A percentile compares a stretch with the other conserved stretches of the same genome.
Evolutionary conservation across 2,329 filamentous ascomycete species (phyloP).

Genomic region (Cercospora canescens): DNA sequence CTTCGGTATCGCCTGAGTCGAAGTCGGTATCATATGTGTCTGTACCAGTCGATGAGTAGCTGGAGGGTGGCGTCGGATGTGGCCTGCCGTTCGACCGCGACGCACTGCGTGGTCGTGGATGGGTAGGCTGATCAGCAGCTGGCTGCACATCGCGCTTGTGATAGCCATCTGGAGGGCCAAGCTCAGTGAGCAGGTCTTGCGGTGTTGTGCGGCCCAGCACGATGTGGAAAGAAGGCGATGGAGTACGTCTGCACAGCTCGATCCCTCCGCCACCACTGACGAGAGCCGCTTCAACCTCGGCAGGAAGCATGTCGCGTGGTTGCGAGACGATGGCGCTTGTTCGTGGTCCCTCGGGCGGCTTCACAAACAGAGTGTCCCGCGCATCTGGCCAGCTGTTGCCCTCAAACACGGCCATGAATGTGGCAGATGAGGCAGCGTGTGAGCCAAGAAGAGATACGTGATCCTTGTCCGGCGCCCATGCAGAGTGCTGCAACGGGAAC

Average conservation of each 20-base stretch:
- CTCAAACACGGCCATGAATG: slow-evolving; percentile 86
- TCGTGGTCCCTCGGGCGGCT: slow-evolving; percentile 71
- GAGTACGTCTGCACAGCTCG: slow-evolving; percentile 73
- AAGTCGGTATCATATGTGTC: slow-evolving; percentile 48
- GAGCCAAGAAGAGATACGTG: slow-evolving; percentile 85
- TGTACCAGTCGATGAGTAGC: slow-evolving; percentile 42
- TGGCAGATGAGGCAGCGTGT: slow-evolving; percentile 71
- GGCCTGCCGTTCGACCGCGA: slow-evolving; percentile 29
- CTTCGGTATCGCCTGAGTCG: slow-evolving; percentile 51
- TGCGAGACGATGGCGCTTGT: slow-evolving; percentile 68
- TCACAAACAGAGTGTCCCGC: slow-evolving; percentile 73
- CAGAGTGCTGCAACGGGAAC: slow-evolving; percentile 73
- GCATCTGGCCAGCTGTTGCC: slow-evolving; percentile 89
- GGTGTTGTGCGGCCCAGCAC: slow-evolving; percentile 82
- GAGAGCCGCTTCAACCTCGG: slow-evolving; percentile 80
- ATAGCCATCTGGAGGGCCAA: slow-evolving; percentile 91
- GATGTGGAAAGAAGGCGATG: slow-evolving; percentile 67
- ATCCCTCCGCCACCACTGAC: slow-evolving; percentile 77
- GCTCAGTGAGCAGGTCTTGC: slow-evolving; percentile 85
- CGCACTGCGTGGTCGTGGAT: slow-evolving; percentile 27
- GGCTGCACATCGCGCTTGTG: slow-evolving; percentile 52
- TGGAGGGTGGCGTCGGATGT: slow-evolving; percentile 36
- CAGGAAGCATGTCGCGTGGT: slow-evolving; percentile 76
- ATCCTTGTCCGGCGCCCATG: slow-evolving; percentile 75
- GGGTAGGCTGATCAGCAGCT: slow-evolving; percentile 19